phyloP scores from a whole-genome alignment of 495 filamentous ascomycete genomes.

The Haplographium delicatum region DNA sequence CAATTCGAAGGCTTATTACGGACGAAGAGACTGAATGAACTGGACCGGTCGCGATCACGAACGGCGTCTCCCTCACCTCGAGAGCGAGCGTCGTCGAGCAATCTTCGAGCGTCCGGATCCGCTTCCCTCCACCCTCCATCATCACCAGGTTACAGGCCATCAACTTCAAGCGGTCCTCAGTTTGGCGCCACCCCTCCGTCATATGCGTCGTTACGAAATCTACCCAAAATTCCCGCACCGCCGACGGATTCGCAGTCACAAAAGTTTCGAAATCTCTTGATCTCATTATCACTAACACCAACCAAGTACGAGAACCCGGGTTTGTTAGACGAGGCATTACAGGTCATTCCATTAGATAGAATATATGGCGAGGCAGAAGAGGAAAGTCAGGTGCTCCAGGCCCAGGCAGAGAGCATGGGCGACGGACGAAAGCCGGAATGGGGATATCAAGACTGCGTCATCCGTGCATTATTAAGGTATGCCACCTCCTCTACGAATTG shows the following conservation, averaged over 20 bases:
- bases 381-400: constrained; percentile 78
- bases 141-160: constrained; percentile 30
- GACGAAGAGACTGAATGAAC: constrained; percentile 70
- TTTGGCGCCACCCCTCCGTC: constrained; percentile 45
- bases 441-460: constrained; percentile 97
- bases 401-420: constrained; percentile 78
- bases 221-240: constrained; percentile 76
- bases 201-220: constrained; percentile 62
- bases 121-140: constrained; percentile 28
- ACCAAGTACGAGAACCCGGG: constrained; percentile 96
- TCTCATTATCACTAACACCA: constrained; percentile 76
- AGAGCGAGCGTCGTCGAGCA: constrained; percentile 39
- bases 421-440: constrained; percentile 77
- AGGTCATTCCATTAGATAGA: constrained; percentile 79
- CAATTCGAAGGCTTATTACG: constrained; percentile 76
- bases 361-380: constrained; percentile 94
- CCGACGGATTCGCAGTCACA: constrained; percentile 66
- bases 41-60: constrained; percentile 52
- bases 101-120: constrained; percentile 32
- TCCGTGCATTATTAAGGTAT: constrained; percentile 80
- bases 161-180: constrained; percentile 31
- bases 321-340: constrained; percentile 86
- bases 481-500: constrained; percentile 15
- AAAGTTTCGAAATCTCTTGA: constrained; percentile 79
- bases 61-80: constrained; percentile 49